phyloP scores from a whole-genome alignment of 2,329 filamentous ascomycete species.

The Diaporthe destruens region DNA sequence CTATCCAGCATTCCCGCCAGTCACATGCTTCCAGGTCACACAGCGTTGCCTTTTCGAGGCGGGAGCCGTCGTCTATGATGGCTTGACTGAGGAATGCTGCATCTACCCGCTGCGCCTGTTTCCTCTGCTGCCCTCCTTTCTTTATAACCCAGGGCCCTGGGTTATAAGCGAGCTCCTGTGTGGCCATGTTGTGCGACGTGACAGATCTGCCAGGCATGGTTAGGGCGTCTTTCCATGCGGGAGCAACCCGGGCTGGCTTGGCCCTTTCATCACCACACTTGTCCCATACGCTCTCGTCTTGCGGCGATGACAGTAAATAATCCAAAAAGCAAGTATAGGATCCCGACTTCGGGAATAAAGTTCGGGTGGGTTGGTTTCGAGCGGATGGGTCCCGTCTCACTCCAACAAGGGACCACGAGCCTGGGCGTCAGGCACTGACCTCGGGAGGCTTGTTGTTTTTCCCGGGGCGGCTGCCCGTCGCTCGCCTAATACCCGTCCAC shows the following conservation, averaged over 20 bases:
- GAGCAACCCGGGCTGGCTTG: conserved; percentile 16
- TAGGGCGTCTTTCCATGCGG: background rate
- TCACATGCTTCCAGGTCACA: conserved; percentile 22
- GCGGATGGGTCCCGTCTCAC: conserved; percentile 5
- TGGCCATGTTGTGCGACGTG: conserved; percentile 34
- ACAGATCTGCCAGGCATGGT: conserved; percentile 1
- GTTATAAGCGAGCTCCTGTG: conserved; percentile 34
- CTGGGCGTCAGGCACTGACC: conserved; percentile 1
- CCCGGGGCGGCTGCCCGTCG: background rate
- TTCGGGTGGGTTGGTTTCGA: conserved; percentile 14
- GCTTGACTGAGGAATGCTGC: conserved; percentile 9
- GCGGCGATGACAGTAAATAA: background rate
- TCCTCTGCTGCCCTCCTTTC: background rate
- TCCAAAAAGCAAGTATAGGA: background rate
- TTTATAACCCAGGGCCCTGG: conserved; percentile 12
- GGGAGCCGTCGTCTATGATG: conserved; percentile 1
- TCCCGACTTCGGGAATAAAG: background rate
- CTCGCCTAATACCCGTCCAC: conserved; percentile 6
- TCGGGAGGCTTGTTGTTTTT: conserved; percentile 14
- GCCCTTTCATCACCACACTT: conserved; percentile 1
- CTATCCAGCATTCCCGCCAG: conserved; percentile 1
- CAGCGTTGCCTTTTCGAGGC: conserved; percentile 14
- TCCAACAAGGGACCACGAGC: conserved; percentile 6
- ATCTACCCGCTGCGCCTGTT: background rate
- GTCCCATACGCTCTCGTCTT: background rate